Base-by-base conservation (phyloP, 495 filamentous ascomycete genomes). In the Xylaria flabelliformis region DNA sequence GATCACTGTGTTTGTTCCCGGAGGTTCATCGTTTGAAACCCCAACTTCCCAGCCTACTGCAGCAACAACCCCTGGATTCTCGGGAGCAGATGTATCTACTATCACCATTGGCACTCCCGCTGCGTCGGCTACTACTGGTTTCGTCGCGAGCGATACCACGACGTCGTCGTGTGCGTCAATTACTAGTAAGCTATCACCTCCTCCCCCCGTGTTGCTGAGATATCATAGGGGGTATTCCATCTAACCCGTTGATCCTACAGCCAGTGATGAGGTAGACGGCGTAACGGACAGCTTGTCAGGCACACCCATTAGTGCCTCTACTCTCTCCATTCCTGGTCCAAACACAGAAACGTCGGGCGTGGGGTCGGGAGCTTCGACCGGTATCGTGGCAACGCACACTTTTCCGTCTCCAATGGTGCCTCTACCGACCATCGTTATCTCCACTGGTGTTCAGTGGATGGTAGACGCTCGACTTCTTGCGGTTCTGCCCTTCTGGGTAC, bases 181-280 rank as follows among this genome's bases (percentile, higher is more conserved):
- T 4, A 50, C 26, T 15, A 58, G 70, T 72, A 72, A 67, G 70
- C 19, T 4, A 24, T 8, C 8, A 4, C 51, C 42, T 15, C 9
- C 26, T 29, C 26, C 12, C 6, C 26, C 12, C 6, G 17, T 9
- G 0, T 51, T 7, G 10, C 21, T 5, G 6, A 36, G 32, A 56
- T 9, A 44, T 29, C 4, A 9, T 0, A 67, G 2, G n/a, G 0
- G 19, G 24, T 44, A 32, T n/a, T 42, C n/a, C n/a, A n/a, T n/a
- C 51, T 72, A 72, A 72, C 63, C 13, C 51, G 12, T 24, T 1
- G n/a, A 4, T 61, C 15, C 51, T n/a, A 19, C 5, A 72, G 70
- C 62, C 13, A 39, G 63, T 3, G 41, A 4, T 3, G 51, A 72
- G 15, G 70, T 72, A 4, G 63, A 72, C n/a, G 70, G 70, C 26